Evolutionary conservation across 495 filamentous ascomycete species (phyloP), one percentile per base, ranked within the genome.

Genomic region (Neurospora sp.): DNA sequence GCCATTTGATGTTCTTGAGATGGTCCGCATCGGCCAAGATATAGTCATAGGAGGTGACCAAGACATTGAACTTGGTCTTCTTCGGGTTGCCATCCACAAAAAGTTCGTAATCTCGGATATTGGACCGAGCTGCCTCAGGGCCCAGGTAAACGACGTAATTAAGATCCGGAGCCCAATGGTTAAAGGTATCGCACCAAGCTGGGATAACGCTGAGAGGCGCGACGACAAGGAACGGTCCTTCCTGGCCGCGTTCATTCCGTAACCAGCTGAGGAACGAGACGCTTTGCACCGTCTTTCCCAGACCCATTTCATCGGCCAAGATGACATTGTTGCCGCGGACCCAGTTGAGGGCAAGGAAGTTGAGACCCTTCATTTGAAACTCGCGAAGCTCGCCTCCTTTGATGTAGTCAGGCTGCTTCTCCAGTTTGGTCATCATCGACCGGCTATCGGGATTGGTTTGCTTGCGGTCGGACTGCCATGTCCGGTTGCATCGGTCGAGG

Each of bases 61-160:
- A 84, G 8, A 96, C 94, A 77, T 98, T 94, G 85, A 98, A 99
- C 79, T 96, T 98, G 44, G 91, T 89, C 75, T 91, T 91, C 79
- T 91, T 92, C 3, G 88, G 86, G 73, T 96, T 97, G 9, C 90
- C 92, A 77, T 97, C 90, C 6, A 90, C 86, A 76, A 97, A 89
- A 35, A 98, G 84, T 79, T 99, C 96, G 74, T 97, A 89, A 8
- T 98, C 91, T 45, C 90, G 88, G 41, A 99, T 93, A 75, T 92
- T 94, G 70, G 84, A 87, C 31, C 96, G 92, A 8, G 96, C 89
- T 37, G 88, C 87, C 78, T 94, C 90, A 61, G 91, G 94, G 69
- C 96, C 96, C 69, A 92, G 94, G 81, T 99, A 99, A 61, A 97
- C 92, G 70, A 99, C 92, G 81, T 97, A 98, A 80, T 99, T 98